phyloP scores from a whole-genome alignment of 371 early-diverging fungal species.

The Mortierella sp. region DNA sequence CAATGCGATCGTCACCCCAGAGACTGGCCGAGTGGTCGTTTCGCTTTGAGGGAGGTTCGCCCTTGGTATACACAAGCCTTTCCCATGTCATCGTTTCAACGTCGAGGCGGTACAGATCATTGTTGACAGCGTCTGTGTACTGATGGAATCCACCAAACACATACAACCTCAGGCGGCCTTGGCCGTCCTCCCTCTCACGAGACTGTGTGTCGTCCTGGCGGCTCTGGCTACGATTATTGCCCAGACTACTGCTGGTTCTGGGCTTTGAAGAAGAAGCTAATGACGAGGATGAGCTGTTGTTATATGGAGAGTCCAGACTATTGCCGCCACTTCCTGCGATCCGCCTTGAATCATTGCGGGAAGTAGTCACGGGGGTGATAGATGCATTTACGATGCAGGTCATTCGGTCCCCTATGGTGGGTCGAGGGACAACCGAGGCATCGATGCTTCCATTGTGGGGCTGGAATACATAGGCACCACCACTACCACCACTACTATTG shows the following conservation, averaged over 20 bases:
- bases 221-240: constrained; percentile 23
- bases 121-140: constrained; percentile 76
- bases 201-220: constrained; percentile 23
- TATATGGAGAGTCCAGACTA: constrained; percentile 2
- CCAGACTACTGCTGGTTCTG: constrained; percentile 17
- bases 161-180: constrained; percentile 56
- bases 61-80: constrained; percentile 69
- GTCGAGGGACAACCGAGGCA: constrained; percentile 44
- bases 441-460: constrained; percentile 14
- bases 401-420: constrained; percentile 62
- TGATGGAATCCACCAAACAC: constrained; percentile 80
- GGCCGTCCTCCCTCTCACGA: constrained; percentile 6
- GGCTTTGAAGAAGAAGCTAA: constrained; percentile 7
- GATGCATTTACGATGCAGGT: constrained; percentile 73
- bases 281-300: constrained; percentile 6
- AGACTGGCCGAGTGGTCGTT: constrained; percentile 74
- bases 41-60: constrained; percentile 70
- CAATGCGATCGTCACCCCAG: constrained; percentile 69
- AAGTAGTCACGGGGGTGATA: constrained; percentile 54
- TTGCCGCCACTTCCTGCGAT: constrained; percentile 8
- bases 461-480: constrained; percentile 28
- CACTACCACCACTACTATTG: not conserved
- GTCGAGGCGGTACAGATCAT: constrained; percentile 66
- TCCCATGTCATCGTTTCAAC: constrained; percentile 64
- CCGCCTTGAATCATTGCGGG: constrained; percentile 14